Evolutionary conservation across 805 yeast species (phyloP).

Genomic region (Metschnikowia koreensis): DNA sequence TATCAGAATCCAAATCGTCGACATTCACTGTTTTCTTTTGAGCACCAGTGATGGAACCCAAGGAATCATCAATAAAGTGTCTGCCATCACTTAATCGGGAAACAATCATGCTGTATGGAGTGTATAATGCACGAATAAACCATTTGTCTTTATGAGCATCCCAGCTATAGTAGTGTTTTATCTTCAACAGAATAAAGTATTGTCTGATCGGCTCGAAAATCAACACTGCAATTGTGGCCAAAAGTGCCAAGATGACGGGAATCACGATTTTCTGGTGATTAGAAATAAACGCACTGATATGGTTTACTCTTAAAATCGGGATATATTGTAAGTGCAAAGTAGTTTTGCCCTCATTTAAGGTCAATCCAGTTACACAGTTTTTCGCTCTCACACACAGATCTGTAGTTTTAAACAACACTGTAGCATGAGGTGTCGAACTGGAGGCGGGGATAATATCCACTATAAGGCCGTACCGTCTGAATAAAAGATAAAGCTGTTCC

Average conservation of each 20-base stretch:
- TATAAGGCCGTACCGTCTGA: constrained; percentile 86
- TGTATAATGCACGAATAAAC: constrained; percentile 25
- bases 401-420: constrained; percentile 52
- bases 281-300: constrained; percentile 55
- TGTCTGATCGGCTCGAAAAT: constrained; percentile 93
- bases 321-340: constrained; percentile 70
- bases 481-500: constrained; percentile 74
- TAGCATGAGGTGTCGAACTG: constrained; percentile 46
- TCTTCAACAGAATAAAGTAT: constrained; percentile 70
- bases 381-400: constrained; percentile 82
- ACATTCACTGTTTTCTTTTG: constrained; percentile 17
- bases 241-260: constrained; percentile 73
- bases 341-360: constrained; percentile 53
- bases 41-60: constrained; percentile 12
- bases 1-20: constrained; percentile 22
- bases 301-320: constrained; percentile 51
- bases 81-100: constrained; percentile 32
- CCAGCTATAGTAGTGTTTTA: constrained; percentile 57
- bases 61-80: constrained; percentile 35
- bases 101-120: constrained; percentile 27
- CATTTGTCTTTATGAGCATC: constrained; percentile 42
- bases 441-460: constrained; percentile 65
- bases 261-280: constrained; percentile 81
- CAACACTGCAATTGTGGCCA: constrained; percentile 79
- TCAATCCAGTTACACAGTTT: constrained; percentile 84